Evolutionary conservation across 192 early-diverging fungal species (phyloP).

Genomic region (Gorgonomyces haynaldii): DNA sequence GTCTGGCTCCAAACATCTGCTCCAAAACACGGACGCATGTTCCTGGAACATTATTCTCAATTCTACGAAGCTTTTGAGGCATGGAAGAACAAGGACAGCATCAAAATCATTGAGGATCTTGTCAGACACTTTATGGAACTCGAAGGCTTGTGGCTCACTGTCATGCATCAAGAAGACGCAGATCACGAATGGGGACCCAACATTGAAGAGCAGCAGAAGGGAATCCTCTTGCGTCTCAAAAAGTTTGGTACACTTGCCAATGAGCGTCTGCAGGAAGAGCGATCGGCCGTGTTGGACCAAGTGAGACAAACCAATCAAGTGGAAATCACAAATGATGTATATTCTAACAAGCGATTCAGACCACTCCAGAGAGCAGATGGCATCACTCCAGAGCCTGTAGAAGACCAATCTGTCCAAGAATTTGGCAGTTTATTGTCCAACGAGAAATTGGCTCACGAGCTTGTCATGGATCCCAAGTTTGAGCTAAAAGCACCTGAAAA

Average conservation of each 20-base stretch:
- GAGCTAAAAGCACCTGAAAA: slow-evolving; percentile 34
- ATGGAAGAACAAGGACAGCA: slow-evolving; percentile 59
- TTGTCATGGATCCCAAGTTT: slow-evolving; percentile 64
- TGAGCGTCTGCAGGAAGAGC: slow-evolving; percentile 15
- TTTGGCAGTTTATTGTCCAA: slow-evolving; percentile 41
- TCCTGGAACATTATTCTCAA: slow-evolving; percentile 41
- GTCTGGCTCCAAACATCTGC: slow-evolving; percentile 11
- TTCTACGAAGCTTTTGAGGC: slow-evolving; percentile 55
- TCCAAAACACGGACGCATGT: slow-evolving; percentile 5
- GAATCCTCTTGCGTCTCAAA: slow-evolving; percentile 25
- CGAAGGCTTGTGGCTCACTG: slow-evolving; percentile 48
- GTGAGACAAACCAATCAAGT: background rate
- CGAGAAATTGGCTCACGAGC: slow-evolving; percentile 63
- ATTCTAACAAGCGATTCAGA: background rate
- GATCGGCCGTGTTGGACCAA: background rate
- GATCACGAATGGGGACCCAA: slow-evolving; percentile 44
- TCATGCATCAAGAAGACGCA: slow-evolving; percentile 39
- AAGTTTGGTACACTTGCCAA: slow-evolving; percentile 39
- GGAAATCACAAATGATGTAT: background rate
- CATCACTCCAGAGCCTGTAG: background rate
- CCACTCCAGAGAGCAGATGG: background rate
- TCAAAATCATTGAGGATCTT: slow-evolving; percentile 48
- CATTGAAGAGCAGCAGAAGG: slow-evolving; percentile 50
- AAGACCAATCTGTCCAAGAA: slow-evolving; percentile 23
- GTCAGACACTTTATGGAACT: slow-evolving; percentile 58